These are phyloP conservation scores for Leptosphaerulina australis DNA, from an alignment of 2,329 filamentous ascomycete species.

Conservation along the genomic window DNA sequence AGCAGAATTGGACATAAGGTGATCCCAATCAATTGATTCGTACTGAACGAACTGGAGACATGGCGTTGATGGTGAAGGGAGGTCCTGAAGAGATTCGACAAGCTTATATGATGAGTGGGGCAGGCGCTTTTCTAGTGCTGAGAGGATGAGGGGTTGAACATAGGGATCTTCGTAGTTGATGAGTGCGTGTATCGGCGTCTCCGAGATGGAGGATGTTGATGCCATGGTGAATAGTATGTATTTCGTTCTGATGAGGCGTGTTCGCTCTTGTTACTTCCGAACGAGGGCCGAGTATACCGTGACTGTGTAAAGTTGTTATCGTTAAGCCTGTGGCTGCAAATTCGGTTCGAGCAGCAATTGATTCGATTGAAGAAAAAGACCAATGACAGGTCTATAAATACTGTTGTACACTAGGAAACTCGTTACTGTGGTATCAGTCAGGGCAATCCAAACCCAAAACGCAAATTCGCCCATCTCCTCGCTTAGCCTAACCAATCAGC, in stretches of 20 bases:
- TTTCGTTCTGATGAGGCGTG: neutral
- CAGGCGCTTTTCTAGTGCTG: constrained; percentile 70
- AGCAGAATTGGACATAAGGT: constrained; percentile 65
- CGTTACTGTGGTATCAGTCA: constrained; percentile 21
- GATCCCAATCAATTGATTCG: constrained; percentile 84
- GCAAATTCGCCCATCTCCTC: constrained; percentile 27
- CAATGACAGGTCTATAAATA: constrained; percentile 13
- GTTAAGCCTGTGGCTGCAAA: neutral
- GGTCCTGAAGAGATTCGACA: constrained; percentile 58
- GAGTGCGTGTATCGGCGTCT: constrained; percentile 67
- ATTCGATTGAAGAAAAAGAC: constrained; percentile 13
- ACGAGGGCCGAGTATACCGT: neutral
- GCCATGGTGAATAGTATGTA: constrained; percentile 19
- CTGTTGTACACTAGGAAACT: constrained; percentile 24
- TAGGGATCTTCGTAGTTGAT: constrained; percentile 87
- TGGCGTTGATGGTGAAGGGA: constrained; percentile 55
- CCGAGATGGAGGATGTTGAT: neutral
- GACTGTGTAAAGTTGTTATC: neutral
- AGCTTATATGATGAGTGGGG: constrained; percentile 61
- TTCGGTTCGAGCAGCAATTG: neutral
- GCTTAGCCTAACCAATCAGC: constrained; percentile 44
- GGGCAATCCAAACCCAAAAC: constrained; percentile 18
- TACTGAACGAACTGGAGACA: constrained; percentile 84
- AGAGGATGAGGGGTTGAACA: constrained; percentile 82
- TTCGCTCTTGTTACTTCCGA: neutral